These are phyloP conservation scores for Xylaria bambusicola DNA, from an alignment of 495 filamentous ascomycete species.

Conservation along the genomic window DNA sequence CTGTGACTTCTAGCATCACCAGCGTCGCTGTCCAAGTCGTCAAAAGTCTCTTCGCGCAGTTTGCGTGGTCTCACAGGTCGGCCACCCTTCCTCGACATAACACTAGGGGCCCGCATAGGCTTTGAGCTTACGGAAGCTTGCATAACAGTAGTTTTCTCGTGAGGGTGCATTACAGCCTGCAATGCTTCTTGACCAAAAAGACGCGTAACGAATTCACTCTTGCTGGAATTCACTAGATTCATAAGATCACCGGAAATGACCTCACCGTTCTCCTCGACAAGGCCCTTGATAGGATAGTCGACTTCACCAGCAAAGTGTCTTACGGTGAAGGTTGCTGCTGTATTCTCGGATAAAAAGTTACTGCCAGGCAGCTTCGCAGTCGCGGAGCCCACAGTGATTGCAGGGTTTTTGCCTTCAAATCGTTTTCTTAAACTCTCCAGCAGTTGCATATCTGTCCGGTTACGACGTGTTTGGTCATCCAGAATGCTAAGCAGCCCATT, in stretches of 20 bases:
- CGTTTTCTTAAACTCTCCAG: slow-evolving; percentile 86
- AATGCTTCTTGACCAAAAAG: slow-evolving; percentile 93
- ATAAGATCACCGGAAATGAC: slow-evolving; percentile 93
- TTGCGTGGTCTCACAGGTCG: slow-evolving; percentile 37
- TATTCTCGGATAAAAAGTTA: slow-evolving; percentile 79
- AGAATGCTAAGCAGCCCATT: slow-evolving; percentile 93
- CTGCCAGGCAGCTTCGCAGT: slow-evolving; percentile 71
- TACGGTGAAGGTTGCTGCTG: slow-evolving; percentile 78
- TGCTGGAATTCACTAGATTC: slow-evolving; percentile 87
- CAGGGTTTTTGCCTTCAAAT: slow-evolving; percentile 90
- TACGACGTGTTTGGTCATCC: slow-evolving; percentile 89
- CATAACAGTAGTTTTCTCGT: slow-evolving; percentile 87
- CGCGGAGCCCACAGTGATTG: slow-evolving; percentile 72
- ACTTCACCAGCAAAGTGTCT: slow-evolving; percentile 96
- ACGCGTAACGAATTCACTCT: slow-evolving; percentile 82
- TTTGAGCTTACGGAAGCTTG: slow-evolving; percentile 96
- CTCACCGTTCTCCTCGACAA: slow-evolving; percentile 94
- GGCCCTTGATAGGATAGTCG: slow-evolving; percentile 83
- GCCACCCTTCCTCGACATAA: slow-evolving; percentile 70
- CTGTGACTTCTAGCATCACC: slow-evolving; percentile 28
- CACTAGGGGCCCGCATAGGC: slow-evolving; percentile 86
- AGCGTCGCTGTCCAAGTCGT: slow-evolving; percentile 50
- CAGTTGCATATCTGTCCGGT: slow-evolving; percentile 84
- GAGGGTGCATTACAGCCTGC: slow-evolving; percentile 85
- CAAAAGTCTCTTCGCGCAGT: slow-evolving; percentile 55